These are phyloP conservation scores for Blastomyces silverae DNA, from an alignment of 2,329 filamentous ascomycete genomes.

Conservation along the genomic window DNA sequence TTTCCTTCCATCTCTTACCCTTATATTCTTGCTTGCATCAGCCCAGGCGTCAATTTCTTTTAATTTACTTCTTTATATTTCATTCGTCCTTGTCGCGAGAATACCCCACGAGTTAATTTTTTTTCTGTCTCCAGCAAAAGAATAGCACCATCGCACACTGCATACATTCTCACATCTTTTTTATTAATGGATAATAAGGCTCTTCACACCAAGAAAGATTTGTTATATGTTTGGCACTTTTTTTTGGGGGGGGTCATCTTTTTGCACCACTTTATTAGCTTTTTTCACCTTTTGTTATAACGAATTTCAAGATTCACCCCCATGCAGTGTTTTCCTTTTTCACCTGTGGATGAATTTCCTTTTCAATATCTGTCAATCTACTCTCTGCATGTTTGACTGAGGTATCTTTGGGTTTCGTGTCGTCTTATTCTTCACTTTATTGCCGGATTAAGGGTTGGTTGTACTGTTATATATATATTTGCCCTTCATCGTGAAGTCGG, in stretches of 20 bases:
- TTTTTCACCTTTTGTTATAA: neutral
- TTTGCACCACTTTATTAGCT: too few species aligned
- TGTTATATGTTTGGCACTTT: too few species aligned
- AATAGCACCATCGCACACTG: too few species aligned
- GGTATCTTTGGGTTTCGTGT: neutral
- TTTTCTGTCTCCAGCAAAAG: neutral
- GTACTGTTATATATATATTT: neutral
- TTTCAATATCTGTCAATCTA: neutral
- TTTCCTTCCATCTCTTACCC: neutral
- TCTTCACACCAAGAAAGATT: too few species aligned
- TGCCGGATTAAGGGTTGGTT: neutral
- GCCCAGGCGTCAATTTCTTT: conserved; percentile 5
- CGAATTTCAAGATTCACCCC: neutral
- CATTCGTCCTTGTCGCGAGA: neutral
- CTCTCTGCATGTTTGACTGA: neutral
- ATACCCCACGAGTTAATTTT: neutral
- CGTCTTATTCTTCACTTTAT: neutral
- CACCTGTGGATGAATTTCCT: too few species aligned
- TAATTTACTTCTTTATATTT: neutral
- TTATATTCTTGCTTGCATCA: conserved; percentile 7
- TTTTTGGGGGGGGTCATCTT: too few species aligned
- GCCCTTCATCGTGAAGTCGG: neutral
- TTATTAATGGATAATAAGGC: too few species aligned
- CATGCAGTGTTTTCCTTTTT: neutral
- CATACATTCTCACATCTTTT: too few species aligned